phyloP scores from a whole-genome alignment of 2,329 filamentous ascomycete species.

The Harringtonia aguacate region DNA sequence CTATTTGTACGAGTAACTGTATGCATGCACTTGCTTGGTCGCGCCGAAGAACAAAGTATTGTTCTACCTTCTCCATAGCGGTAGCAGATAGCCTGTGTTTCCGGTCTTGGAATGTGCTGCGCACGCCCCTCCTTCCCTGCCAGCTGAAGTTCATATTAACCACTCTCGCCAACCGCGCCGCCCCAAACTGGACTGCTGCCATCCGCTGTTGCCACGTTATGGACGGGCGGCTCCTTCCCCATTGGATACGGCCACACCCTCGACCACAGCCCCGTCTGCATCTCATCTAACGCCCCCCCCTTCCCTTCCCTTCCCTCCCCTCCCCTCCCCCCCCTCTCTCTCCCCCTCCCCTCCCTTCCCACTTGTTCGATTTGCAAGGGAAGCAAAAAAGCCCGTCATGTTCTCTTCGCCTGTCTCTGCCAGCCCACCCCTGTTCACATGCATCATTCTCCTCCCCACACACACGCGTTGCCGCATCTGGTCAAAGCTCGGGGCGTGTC shows the following conservation, averaged over 20 bases:
- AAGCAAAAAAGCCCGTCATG: not conserved
- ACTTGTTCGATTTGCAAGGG: not conserved
- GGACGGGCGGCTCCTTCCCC: not conserved
- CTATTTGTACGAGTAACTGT: too few species aligned
- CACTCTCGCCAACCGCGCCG: too few species aligned
- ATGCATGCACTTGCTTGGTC: too few species aligned
- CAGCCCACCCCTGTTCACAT: not conserved
- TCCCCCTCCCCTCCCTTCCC: not conserved
- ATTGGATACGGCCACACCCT: not conserved
- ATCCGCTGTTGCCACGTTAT: not conserved
- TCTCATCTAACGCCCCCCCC: conserved; percentile 2
- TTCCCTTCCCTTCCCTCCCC: not conserved
- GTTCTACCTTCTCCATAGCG: too few species aligned
- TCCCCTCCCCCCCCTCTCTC: too few species aligned
- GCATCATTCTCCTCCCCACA: not conserved
- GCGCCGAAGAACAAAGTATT: too few species aligned
- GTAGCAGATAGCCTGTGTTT: too few species aligned
- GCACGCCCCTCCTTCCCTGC: too few species aligned
- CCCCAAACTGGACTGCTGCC: not conserved
- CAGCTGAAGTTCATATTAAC: too few species aligned
- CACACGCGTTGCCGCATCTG: conserved; percentile 7
- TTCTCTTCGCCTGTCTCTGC: not conserved
- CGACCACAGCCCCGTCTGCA: not conserved
- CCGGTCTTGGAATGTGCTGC: too few species aligned
- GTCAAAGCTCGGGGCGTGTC: not conserved